phyloP scores from a whole-genome alignment of 192 early-diverging fungal genomes.

The Fimicolochytrium jonesii region DNA sequence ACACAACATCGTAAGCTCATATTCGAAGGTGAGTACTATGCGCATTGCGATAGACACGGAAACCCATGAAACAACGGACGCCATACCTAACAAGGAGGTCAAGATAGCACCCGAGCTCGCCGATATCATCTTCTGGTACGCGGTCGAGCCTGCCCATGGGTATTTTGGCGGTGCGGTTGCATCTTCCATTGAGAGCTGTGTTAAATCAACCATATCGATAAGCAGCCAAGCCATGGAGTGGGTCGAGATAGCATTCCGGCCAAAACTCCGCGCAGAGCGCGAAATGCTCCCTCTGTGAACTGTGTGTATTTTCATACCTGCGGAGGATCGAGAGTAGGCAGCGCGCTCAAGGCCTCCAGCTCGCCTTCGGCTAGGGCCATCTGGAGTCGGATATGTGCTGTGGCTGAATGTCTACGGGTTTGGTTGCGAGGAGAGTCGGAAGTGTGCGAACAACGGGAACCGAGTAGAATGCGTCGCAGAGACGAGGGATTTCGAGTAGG shows the following conservation, averaged over 20 bases:
- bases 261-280: background rate
- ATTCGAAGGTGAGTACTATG: constrained; percentile 18
- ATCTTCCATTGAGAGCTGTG: background rate
- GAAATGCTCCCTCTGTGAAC: background rate
- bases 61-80: background rate
- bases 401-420: too few species aligned
- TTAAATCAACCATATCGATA: background rate
- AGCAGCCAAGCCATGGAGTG: background rate
- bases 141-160: constrained; percentile 23
- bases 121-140: constrained; percentile 67
- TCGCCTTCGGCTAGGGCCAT: constrained; percentile 3
- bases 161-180: background rate
- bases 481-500: too few species aligned
- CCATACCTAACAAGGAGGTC: constrained; percentile 73
- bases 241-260: background rate
- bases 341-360: background rate
- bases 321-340: background rate
- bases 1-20: constrained; percentile 14
- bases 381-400: background rate
- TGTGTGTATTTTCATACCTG: background rate
- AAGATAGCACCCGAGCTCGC: constrained; percentile 78
- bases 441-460: too few species aligned
- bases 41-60: background rate
- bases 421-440: too few species aligned
- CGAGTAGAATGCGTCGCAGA: too few species aligned